Percentiles rank a stretch among this genome's conserved stretches.
These are phyloP conservation scores for Mycena galericulata DNA, from an alignment of 768 basidiomycete species.

Conservation along the genomic window DNA sequence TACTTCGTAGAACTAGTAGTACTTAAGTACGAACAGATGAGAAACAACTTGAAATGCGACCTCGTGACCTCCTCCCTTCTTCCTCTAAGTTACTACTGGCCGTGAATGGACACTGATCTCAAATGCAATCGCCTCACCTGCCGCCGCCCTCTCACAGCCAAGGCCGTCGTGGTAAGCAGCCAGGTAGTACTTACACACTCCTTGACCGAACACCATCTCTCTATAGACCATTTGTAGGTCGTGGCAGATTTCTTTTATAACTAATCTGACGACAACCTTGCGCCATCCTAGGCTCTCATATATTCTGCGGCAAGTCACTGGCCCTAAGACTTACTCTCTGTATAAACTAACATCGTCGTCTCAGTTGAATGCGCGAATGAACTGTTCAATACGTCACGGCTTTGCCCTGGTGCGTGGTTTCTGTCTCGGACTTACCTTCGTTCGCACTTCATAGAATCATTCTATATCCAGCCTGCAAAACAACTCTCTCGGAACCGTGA, in stretches of 20 bases:
- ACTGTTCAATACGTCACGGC: constrained; percentile 78
- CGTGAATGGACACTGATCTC: constrained; percentile 77
- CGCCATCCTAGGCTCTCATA: constrained; percentile 75
- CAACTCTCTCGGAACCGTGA: constrained; percentile 83
- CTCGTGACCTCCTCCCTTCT: too few relatives aligned
- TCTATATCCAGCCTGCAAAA: constrained; percentile 80
- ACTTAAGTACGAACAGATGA: constrained; percentile 70
- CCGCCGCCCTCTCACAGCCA: constrained; percentile 74
- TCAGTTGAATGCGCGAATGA: constrained; percentile 89
- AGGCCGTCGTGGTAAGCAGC: constrained; percentile 84
- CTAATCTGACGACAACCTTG: too few relatives aligned
- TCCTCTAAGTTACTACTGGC: too few relatives aligned
- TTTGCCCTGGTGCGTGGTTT: constrained; percentile 76
- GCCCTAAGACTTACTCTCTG: constrained; percentile 6
- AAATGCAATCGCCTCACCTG: constrained; percentile 87
- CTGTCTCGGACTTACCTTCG: background rate
- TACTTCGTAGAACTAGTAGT: constrained; percentile 88
- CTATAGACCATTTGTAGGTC: constrained; percentile 43
- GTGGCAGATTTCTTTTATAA: background rate
- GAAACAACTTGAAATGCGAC: too few relatives aligned
- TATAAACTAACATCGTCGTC: constrained; percentile 5
- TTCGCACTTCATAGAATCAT: background rate
- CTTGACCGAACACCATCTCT: constrained; percentile 10
- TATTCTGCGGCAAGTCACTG: constrained; percentile 77
- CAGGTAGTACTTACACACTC: background rate